phyloP scores from a whole-genome alignment of 2,329 filamentous ascomycete species.

The Cryoendolithus antarcticus region DNA sequence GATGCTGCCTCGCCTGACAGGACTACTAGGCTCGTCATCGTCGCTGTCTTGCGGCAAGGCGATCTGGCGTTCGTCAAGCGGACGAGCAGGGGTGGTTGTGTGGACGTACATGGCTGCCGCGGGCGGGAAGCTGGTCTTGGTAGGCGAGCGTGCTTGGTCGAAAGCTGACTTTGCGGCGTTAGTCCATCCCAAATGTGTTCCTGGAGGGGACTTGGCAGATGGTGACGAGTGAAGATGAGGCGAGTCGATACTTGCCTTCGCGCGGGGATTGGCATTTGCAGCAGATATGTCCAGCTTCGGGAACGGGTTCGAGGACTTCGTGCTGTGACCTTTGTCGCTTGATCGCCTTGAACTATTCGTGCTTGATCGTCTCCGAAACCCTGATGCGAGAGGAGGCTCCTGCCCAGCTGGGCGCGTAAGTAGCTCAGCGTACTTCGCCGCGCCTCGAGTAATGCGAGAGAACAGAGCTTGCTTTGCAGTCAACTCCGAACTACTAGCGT shows the following conservation, averaged over 20 bases:
- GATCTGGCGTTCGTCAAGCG: conserved; percentile 10
- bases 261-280: no score
- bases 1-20: conserved; percentile 1
- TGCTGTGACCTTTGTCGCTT: no score
- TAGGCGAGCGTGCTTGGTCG: conserved; percentile 6
- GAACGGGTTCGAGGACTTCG: no score
- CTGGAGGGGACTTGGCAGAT: background rate
- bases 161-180: conserved; percentile 12
- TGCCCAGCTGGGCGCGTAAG: conserved; percentile 6
- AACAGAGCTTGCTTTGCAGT: conserved; percentile 9
- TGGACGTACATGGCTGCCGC: conserved; percentile 7
- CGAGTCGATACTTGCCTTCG: background rate
- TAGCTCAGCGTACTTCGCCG: conserved; percentile 12
- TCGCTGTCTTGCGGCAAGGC: conserved; percentile 2
- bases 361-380: no score
- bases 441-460: conserved; percentile 10
- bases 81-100: conserved; percentile 9
- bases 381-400: background rate
- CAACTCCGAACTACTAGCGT: conserved; percentile 4
- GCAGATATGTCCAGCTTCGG: no score
- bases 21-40: background rate
- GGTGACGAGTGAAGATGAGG: background rate
- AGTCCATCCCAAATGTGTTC: conserved; percentile 15
- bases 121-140: conserved; percentile 7
- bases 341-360: no score